Evolutionary conservation across 1,139 yeast species (phyloP).

Genomic region (Suhomyces terraborum): DNA sequence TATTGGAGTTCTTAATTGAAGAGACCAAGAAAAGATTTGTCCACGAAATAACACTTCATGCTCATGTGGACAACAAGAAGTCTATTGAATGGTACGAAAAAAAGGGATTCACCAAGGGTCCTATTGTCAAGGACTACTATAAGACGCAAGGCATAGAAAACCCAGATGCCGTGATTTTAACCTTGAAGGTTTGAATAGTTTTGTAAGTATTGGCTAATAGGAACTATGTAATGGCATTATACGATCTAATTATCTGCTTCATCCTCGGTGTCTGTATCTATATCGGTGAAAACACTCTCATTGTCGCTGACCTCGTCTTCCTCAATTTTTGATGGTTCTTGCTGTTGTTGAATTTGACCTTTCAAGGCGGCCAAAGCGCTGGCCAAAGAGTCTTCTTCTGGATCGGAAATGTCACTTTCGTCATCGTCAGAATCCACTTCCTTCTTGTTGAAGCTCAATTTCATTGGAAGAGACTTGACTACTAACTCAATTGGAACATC

Average conservation of each 20-base stretch:
- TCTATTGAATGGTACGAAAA: slow-evolving; percentile 58
- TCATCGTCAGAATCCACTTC: slow-evolving; percentile 35
- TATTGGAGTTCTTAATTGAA: slow-evolving; percentile 56
- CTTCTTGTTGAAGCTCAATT: slow-evolving; percentile 22
- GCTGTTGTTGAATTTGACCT: slow-evolving; percentile 48
- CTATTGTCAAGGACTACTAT: slow-evolving; percentile 51
- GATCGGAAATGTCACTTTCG: slow-evolving; percentile 62
- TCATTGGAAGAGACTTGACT: slow-evolving; percentile 53
- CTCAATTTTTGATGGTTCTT: slow-evolving; percentile 28
- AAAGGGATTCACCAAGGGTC: slow-evolving; percentile 52
- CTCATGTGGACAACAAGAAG: slow-evolving; percentile 47
- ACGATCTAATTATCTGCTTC: slow-evolving; percentile 37
- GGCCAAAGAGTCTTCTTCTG: slow-evolving; percentile 65
- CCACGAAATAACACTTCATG: slow-evolving; percentile 62
- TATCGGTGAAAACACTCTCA: slow-evolving; percentile 49
- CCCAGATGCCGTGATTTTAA: slow-evolving; percentile 48
- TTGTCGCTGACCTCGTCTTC: slow-evolving; percentile 36
- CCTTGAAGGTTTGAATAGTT: slow-evolving; percentile 13
- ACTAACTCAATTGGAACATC: slow-evolving; percentile 67
- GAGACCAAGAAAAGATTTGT: slow-evolving; percentile 55
- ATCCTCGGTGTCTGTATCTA: slow-evolving; percentile 56
- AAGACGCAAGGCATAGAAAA: slow-evolving; percentile 45
- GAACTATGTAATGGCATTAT: slow-evolving; percentile 1
- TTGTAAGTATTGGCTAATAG: neutral
- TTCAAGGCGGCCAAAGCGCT: slow-evolving; percentile 66